Percentiles rank a stretch among this genome's conserved stretches.
These are phyloP conservation scores for Fusarium multiceps DNA, from an alignment of 2,329 filamentous ascomycete genomes.

Conservation along the genomic window DNA sequence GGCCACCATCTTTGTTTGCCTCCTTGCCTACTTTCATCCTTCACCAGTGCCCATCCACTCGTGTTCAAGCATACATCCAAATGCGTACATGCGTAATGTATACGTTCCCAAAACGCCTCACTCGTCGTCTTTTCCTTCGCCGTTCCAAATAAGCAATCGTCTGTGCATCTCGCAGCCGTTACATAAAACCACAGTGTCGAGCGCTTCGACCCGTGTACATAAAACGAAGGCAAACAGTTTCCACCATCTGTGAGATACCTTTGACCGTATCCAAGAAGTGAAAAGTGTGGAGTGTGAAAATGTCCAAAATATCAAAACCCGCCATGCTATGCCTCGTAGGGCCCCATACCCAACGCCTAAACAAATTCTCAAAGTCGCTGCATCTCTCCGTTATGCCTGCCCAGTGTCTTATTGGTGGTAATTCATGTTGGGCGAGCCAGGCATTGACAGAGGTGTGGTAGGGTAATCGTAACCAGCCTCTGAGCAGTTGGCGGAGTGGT, in stretches of 20 bases:
- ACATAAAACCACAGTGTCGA: conserved; percentile 42
- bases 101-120: conserved; percentile 43
- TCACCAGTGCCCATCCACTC: conserved; percentile 14
- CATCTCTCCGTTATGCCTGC: conserved; percentile 5
- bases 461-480: conserved; percentile 73
- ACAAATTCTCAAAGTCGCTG: conserved; percentile 36
- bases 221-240: conserved; percentile 36
- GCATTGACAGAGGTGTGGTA: conserved; percentile 79
- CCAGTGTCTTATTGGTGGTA: conserved; percentile 33
- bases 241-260: conserved; percentile 22
- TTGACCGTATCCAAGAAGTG: conserved; percentile 30
- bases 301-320: conserved; percentile 40
- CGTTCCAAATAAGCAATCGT: conserved; percentile 42
- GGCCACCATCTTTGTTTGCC: conserved; percentile 36
- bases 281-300: conserved; percentile 38
- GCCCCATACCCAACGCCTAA: conserved; percentile 40
- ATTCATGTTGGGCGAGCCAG: conserved; percentile 70
- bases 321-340: conserved; percentile 40
- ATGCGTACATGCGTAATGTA: conserved; percentile 32
- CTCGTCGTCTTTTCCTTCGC: conserved; percentile 40
- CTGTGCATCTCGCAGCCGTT: conserved; percentile 43
- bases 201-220: conserved; percentile 42
- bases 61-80: conserved; percentile 19
- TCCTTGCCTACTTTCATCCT: conserved; percentile 30
- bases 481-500: conserved; percentile 72